Evolutionary conservation across 208 protist species (phyloP).

Genomic region (Acanthamoeba quina): DNA sequence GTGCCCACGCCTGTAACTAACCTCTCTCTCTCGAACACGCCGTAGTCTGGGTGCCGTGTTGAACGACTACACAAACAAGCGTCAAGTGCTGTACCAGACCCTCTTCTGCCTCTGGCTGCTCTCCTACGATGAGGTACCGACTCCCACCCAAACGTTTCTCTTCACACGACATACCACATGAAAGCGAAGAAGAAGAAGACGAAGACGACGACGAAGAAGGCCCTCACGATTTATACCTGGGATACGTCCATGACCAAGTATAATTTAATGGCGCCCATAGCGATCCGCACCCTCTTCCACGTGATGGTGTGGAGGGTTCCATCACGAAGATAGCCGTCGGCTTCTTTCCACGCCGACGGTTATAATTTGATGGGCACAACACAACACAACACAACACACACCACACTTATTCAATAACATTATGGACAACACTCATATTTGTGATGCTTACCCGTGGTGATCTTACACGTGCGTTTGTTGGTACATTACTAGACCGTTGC

Average conservation of each 20-base stretch:
- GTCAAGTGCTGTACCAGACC: conserved; percentile 56
- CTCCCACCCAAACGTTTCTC: neutral
- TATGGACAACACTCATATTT: too few relatives aligned
- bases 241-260: conserved; percentile 8
- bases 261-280: conserved; percentile 45
- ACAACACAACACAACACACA: too few relatives aligned
- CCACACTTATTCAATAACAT: too few relatives aligned
- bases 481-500: neutral
- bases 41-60: neutral
- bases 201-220: neutral
- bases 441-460: too few relatives aligned
- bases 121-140: conserved; percentile 28
- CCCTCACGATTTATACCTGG: conserved; percentile 46
- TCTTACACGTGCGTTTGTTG: neutral
- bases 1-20: too few relatives aligned
- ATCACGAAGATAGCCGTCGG: neutral
- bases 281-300: neutral
- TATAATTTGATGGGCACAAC: conserved; percentile 19
- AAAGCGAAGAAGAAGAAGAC: too few relatives aligned
- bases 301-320: neutral
- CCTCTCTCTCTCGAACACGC: neutral
- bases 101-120: conserved; percentile 68
- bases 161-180: too few relatives aligned
- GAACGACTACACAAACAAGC: conserved; percentile 58
- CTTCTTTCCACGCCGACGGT: neutral